Base-by-base conservation (phyloP, 2,329 filamentous ascomycete genomes). In the Aspergillus sp. region DNA sequence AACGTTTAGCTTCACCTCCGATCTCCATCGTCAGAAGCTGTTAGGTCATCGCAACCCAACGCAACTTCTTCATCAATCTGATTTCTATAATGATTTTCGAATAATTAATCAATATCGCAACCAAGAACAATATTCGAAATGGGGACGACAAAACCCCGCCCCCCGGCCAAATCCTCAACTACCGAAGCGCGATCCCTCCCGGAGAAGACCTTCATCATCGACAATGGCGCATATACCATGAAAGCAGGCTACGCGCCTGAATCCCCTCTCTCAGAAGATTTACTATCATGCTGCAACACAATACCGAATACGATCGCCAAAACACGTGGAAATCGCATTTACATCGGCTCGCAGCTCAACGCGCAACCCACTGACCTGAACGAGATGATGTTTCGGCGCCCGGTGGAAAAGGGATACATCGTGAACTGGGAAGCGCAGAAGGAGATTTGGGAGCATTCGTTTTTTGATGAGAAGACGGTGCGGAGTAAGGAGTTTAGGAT, bases 361-460 rank as follows among this genome's bases (percentile, higher is more conserved):
- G 80, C 84, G 7, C 78, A 82, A 49, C 94, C 91, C 67, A 84
- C 79, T 54, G 91, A 98, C 63, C 95, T 89, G 73, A 89, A 90
- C 55, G 91, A 96, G 66, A 82, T 94, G 17, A 79, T 82, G 7
- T 95, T 96, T 61, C 81, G 91, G 1, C 78, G 91, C 0, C 93
- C 93, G 0, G 87, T 97, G 1, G 93, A 98, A 68, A 94, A 90
- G 68, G 93, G 93, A 6, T 97, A 88, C 63, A 77, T 97, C 44
- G 90, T 97, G 52, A 96, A 91, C 63, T 98, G 93, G 93, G 93
- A 98, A 68, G 85, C 86, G 0, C 82, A 98, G 72, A 91, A 88
- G 69, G 90, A 93, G 62, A 88, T 98, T 45, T 98, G 93, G 93
- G 90, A 96, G 61, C 82, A 85, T 57, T 84, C 90, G 51, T 87